Conservation (phyloP, 2,329 filamentous ascomycete genomes). For the Fusarium illudens region DNA sequence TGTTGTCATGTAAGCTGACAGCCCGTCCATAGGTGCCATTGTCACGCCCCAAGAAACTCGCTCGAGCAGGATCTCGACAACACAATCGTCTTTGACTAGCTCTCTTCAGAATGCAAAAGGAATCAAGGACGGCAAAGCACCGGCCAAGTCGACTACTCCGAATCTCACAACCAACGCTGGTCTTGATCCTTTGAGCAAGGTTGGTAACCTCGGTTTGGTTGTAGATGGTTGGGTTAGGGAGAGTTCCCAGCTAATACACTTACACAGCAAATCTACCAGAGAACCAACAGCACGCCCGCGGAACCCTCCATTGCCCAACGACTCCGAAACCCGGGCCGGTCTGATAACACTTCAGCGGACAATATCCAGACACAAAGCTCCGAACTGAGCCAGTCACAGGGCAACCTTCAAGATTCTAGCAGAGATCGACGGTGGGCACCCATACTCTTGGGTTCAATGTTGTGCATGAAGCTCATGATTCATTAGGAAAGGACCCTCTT, state of each 20-base stretch:
- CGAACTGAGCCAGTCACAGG: slow-evolving; percentile 52
- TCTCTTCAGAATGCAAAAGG: slow-evolving; percentile 59
- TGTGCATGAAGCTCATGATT: slow-evolving; percentile 15
- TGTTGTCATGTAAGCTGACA: slow-evolving; percentile 40
- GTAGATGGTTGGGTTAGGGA: not conserved
- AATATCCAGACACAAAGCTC: slow-evolving; percentile 50
- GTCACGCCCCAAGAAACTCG: slow-evolving; percentile 35
- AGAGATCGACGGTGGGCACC: slow-evolving; percentile 74
- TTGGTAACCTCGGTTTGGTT: slow-evolving; percentile 31
- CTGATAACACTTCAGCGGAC: slow-evolving; percentile 61
- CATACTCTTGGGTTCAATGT: not conserved
- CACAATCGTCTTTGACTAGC: slow-evolving; percentile 63
- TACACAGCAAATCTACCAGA: slow-evolving; percentile 51
- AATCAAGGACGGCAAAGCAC: slow-evolving; percentile 44
- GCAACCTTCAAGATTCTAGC: slow-evolving; percentile 52
- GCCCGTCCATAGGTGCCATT: slow-evolving; percentile 29
- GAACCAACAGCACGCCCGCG: slow-evolving; percentile 47
- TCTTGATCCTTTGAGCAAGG: slow-evolving; percentile 52
- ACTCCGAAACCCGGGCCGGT: slow-evolving; percentile 60
- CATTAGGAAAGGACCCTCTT: slow-evolving; percentile 83
- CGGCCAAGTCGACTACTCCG: slow-evolving; percentile 40
- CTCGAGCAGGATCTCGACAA: slow-evolving; percentile 41
- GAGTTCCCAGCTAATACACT: slow-evolving; percentile 11
- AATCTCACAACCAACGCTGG: slow-evolving; percentile 40
- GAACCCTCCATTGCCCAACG: slow-evolving; percentile 62